Evolutionary conservation across 257 asterid genomes (phyloP), one percentile per base, ranked within the genome.

Genomic region (Plantago major): DNA sequence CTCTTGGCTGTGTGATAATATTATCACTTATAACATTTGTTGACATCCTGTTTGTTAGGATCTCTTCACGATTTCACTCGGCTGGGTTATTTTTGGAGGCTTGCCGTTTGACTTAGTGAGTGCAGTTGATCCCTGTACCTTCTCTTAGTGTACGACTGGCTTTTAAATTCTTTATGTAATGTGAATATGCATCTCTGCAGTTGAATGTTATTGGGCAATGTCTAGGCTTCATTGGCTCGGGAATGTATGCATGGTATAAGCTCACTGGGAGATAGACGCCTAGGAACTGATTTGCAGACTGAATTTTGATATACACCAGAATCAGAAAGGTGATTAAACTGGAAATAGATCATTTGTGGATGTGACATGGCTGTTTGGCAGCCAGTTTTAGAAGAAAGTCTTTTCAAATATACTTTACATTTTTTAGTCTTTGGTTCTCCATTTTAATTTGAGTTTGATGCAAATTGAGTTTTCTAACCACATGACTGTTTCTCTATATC

Each of bases 11-110:
- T 10, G 40, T 9, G 10, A n/a, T 26, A 18, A 19, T 22, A 53
- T 40, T 15, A 38, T 63, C 44, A 43, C 16, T 53, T 40, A 14
- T n/a, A 46, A 33, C 33, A 26, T 56, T 54, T 15, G 8, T 12
- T 58, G 17, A 12, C n/a, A 10, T 65, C 16, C 49, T 42, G 11
- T 70, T 51, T 48, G n/a, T 71, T 55, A 92, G 98, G 98, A 92
- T 74, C 67, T 88, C 42, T 86, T 92, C 78, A 92, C 98, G n/a
- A 79, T 92, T 58, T 2, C 78, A 6, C 79, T 92, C 10, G 98
- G 98, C 57, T 92, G 97, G 98, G 55, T 78, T 44, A 61, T 88
- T 46, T 92, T 92, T 56, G 98, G 98, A 10, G 95, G 98, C 55
- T 94, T 88, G 74, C 95, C 96, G 28, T 88, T 86, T 58, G 98